These are phyloP conservation scores for Saccharomycopsis sp. DNA, from an alignment of 805 yeast genomes.

Conservation along the genomic window DNA sequence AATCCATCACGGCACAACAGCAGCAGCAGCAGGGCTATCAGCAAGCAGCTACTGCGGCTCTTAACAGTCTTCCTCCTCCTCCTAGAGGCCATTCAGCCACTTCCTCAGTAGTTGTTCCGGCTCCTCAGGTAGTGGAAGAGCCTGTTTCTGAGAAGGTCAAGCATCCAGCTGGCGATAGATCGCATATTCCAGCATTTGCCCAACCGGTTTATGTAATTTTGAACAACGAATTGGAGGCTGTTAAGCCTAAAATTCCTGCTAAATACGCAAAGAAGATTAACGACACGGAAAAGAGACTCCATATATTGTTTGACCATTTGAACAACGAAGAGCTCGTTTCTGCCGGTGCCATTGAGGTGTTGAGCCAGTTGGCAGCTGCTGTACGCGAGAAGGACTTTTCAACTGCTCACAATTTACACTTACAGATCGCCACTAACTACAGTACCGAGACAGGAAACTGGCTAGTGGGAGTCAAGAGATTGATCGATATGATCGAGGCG, in stretches of 20 bases:
- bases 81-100: constrained; percentile 20
- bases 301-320: constrained; percentile 69
- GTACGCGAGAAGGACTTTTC: constrained; percentile 49
- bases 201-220: constrained; percentile 55
- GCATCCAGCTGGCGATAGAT: constrained; percentile 60
- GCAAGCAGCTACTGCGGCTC: constrained; percentile 14
- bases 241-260: constrained; percentile 70
- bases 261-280: constrained; percentile 62
- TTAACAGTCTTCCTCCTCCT: constrained; percentile 24
- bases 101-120: constrained; percentile 20
- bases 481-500: constrained; percentile 67
- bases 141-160: constrained; percentile 23
- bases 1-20: constrained; percentile 26
- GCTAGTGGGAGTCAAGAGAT: constrained; percentile 86
- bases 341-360: constrained; percentile 44
- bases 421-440: constrained; percentile 55
- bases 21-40: constrained; percentile 23
- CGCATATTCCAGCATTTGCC: constrained; percentile 55
- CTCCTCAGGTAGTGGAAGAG: constrained; percentile 21
- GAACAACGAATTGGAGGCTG: constrained; percentile 46
- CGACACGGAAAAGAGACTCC: constrained; percentile 79
- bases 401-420: constrained; percentile 50
- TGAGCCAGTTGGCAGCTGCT: constrained; percentile 45
- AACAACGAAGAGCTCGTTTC: constrained; percentile 64
- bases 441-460: constrained; percentile 81